phyloP scores from a whole-genome alignment of 495 filamentous ascomycete genomes.

The Penicillium cinerascens region DNA sequence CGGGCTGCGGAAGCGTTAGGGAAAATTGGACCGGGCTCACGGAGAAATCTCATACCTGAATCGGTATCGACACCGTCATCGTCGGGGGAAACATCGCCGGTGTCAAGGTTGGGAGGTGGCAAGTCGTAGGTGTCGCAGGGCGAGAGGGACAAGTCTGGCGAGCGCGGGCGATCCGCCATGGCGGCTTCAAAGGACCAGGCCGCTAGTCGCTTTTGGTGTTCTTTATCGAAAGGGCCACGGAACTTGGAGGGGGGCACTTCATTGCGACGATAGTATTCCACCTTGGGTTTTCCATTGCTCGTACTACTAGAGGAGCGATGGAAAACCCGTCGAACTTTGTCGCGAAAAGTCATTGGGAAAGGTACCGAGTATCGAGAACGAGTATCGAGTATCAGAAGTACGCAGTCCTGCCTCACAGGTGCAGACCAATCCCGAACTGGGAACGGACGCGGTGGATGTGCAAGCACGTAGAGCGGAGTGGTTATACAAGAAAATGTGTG shows the following conservation, averaged over 20 bases:
- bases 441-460: slow-evolving; percentile 37
- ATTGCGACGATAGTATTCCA: slow-evolving; percentile 49
- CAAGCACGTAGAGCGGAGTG: slow-evolving; percentile 30
- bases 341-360: slow-evolving; percentile 42
- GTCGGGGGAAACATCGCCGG: slow-evolving; percentile 17
- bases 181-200: slow-evolving; percentile 48
- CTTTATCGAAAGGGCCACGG: slow-evolving; percentile 48
- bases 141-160: slow-evolving; percentile 36
- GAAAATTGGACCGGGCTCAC: neutral
- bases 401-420: slow-evolving; percentile 20
- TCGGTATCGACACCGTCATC: slow-evolving; percentile 27
- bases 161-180: slow-evolving; percentile 34
- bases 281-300: slow-evolving; percentile 37
- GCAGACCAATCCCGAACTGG: slow-evolving; percentile 35
- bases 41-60: slow-evolving; percentile 29
- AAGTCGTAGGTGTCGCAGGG: slow-evolving; percentile 35
- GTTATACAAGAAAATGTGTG: slow-evolving; percentile 5
- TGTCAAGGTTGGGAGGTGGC: slow-evolving; percentile 8
- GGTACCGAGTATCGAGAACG: neutral
- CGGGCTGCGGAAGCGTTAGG: slow-evolving; percentile 2
- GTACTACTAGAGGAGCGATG: slow-evolving; percentile 30
- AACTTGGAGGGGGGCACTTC: slow-evolving; percentile 53
- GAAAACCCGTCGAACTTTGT: slow-evolving; percentile 41
- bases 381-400: neutral
- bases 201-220: slow-evolving; percentile 47